A percentile compares a stretch with the other conserved stretches of the same genome.
phyloP scores from a whole-genome alignment of 2,329 filamentous ascomycete genomes.

The Aspergillus calidoustus region DNA sequence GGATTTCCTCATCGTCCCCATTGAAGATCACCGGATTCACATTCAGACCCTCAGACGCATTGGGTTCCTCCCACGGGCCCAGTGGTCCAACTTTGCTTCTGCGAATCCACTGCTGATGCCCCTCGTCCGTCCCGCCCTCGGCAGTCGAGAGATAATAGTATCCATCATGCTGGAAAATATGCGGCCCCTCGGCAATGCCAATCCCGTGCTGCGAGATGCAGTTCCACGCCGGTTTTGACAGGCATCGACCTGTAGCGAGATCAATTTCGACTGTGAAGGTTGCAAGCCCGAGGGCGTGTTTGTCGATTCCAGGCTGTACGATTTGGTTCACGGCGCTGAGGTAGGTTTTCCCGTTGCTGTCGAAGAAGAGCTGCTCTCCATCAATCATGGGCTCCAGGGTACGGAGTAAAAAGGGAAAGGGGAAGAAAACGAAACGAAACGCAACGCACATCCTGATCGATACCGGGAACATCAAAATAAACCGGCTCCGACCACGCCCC shows the following conservation, averaged over 20 bases:
- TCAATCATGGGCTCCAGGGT: too few species aligned
- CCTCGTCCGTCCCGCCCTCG: constrained; percentile 25
- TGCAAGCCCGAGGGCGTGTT: constrained; percentile 8
- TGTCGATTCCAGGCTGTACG: background rate
- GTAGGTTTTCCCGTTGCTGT: too few species aligned
- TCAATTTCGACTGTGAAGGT: too few species aligned
- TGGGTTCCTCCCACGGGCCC: background rate
- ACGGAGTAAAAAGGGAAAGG: too few species aligned
- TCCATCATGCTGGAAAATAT: constrained; percentile 31
- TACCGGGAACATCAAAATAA: too few species aligned
- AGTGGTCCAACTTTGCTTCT: background rate
- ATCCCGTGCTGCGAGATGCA: background rate
- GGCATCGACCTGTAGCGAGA: too few species aligned
- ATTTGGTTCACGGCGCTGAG: too few species aligned
- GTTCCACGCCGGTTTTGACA: constrained; percentile 6
- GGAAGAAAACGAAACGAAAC: too few species aligned
- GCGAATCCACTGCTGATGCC: constrained; percentile 1
- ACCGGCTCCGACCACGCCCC: too few species aligned
- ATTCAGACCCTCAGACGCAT: background rate
- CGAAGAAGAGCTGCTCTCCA: too few species aligned
- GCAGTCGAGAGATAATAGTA: constrained; percentile 34
- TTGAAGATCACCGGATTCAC: background rate
- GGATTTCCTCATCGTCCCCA: background rate
- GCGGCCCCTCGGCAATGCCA: constrained; percentile 26
- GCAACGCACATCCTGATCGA: too few species aligned